Evolutionary conservation across 768 basidiomycete genomes (phyloP), one percentile per base, ranked within the genome.

Genomic region (Macrocybe gigantea): DNA sequence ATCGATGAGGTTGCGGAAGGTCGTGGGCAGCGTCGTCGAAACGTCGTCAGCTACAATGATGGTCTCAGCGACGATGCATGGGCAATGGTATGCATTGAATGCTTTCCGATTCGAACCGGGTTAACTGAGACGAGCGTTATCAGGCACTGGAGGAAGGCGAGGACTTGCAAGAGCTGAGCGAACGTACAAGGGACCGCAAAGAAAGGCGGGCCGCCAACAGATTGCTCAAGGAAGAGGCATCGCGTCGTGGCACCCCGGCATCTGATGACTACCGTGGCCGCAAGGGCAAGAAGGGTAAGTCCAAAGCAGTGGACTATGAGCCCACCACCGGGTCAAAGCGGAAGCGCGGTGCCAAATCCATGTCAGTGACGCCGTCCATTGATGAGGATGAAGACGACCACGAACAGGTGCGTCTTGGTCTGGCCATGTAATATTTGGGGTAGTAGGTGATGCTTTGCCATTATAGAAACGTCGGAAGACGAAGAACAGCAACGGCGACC

Each of bases 11-110:
- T 78, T 41, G 63, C 83, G 6, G 80, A 91, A 60, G 93, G 93
- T 47, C 82, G 93, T 52, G 94, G 93, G 33, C 85, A 89, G 62
- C 78, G 93, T 55, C 78, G 81, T 50, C 78, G 92, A 54, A 89
- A 83, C 49, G 76, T 86, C 38, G 91, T 98, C 52, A 85, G 82
- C 60, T 98, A 98, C 60, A 94, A 87, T 50, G 95, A 97, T 60
- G 93, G 93, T 11, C 74, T 98, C 48, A 86, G 83, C 45, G 95
- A 98, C 56, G 95, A 96, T 59, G 85, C 93, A 55, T 96, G 92
- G 87, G 81, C 91, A 32, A 77, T 88, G 77, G 85, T 85, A 60
- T 50, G 77, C 12, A 36, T 41, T 32, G 13, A 48, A 14, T 14
- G 12, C 48, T 42, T 15, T 45, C 14, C 32, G 13, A 44, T 32